Evolutionary conservation across 441 rosid species (phyloP).

Genomic region (Capsella rubella): DNA sequence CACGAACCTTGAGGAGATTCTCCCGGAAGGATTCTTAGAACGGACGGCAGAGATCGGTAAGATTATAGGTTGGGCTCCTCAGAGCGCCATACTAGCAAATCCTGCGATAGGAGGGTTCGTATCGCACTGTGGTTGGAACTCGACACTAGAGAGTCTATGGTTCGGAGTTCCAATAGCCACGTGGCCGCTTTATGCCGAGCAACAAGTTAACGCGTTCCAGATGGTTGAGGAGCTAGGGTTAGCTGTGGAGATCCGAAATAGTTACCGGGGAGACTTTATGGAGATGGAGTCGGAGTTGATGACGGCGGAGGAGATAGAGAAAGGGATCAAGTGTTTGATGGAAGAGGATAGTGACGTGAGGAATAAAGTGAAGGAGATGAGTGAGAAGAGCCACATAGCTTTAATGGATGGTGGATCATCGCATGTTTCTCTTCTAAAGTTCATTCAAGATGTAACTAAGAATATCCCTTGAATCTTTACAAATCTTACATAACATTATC

Average conservation of each 20-base stretch:
- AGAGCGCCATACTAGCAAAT: constrained; percentile 37
- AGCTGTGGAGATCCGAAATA: constrained; percentile 43
- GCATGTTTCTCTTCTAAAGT: constrained; percentile 9
- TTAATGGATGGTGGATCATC: constrained; percentile 58
- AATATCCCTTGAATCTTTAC: constrained; percentile 28
- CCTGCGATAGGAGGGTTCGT: constrained; percentile 46
- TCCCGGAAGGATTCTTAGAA: constrained; percentile 44
- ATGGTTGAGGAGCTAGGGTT: constrained; percentile 44
- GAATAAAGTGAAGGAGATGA: constrained; percentile 48
- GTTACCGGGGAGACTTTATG: constrained; percentile 27
- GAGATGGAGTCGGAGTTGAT: constrained; percentile 18
- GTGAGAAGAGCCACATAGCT: constrained; percentile 46
- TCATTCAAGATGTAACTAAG: constrained; percentile 38
- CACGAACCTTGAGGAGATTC: constrained; percentile 36
- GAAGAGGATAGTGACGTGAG: constrained; percentile 40
- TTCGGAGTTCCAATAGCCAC: constrained; percentile 46
- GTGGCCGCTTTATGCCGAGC: constrained; percentile 49
- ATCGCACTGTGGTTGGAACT: constrained; percentile 53
- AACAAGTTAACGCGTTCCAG: constrained; percentile 45
- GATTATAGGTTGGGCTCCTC: constrained; percentile 48
- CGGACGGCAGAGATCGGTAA: constrained; percentile 41
- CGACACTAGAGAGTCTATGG: constrained; percentile 46
- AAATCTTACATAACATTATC: background rate
- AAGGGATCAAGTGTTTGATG: constrained; percentile 53
- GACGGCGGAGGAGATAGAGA: constrained; percentile 52